A percentile compares a stretch with the other conserved stretches of the same genome.
phyloP scores from a whole-genome alignment of 2,329 filamentous ascomycete genomes.

The Macrophomina phaseolina region DNA sequence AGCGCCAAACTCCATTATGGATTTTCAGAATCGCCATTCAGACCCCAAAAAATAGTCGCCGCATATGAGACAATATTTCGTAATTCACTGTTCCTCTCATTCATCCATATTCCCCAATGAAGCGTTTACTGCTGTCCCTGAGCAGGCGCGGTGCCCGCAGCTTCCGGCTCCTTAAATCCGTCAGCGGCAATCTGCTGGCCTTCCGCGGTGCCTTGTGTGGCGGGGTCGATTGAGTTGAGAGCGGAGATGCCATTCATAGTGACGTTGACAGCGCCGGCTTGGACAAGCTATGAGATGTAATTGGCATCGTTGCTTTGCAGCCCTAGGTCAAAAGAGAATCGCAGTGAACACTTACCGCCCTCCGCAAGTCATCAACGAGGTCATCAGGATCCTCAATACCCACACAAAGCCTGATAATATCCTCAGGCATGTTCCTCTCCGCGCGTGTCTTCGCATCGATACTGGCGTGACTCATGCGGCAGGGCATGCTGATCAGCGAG shows the following conservation, averaged over 20 bases:
- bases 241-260: slow-evolving; percentile 84
- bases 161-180: slow-evolving; percentile 27
- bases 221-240: slow-evolving; percentile 30
- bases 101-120: not conserved
- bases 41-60: not conserved
- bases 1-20: slow-evolving; percentile 3
- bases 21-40: not conserved
- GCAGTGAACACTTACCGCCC: slow-evolving; percentile 72
- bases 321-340: not conserved
- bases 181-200: slow-evolving; percentile 27
- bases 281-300: slow-evolving; percentile 64
- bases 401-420: slow-evolving; percentile 93
- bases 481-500: slow-evolving; percentile 98
- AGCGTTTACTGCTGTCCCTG: not conserved
- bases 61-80: slow-evolving; percentile 9
- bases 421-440: slow-evolving; percentile 92
- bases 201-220: not conserved
- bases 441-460: slow-evolving; percentile 92
- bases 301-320: slow-evolving; percentile 28
- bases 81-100: not conserved
- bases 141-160: slow-evolving; percentile 19
- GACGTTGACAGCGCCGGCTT: slow-evolving; percentile 90
- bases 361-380: slow-evolving; percentile 87
- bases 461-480: slow-evolving; percentile 98
- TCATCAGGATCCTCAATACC: slow-evolving; percentile 94